These are phyloP conservation scores for Fragilariopsis cylindrus DNA, from an alignment of 108 stramenopile species.

Conservation along the genomic window DNA sequence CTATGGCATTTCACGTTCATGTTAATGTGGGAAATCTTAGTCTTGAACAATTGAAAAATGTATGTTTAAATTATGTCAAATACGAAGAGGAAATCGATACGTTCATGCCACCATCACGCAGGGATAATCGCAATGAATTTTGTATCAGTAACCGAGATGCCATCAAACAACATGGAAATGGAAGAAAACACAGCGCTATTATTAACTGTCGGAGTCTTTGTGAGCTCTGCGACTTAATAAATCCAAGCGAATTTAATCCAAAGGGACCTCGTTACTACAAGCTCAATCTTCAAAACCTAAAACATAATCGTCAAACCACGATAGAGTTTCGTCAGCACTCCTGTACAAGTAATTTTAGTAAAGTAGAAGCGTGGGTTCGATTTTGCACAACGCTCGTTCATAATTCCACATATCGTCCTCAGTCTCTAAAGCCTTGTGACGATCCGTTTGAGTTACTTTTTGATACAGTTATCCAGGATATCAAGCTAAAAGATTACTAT, in stretches of 20 bases:
- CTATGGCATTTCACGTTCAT: constrained; percentile 62
- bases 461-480: constrained; percentile 6
- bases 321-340: constrained; percentile 76
- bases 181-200: constrained; percentile 35
- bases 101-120: constrained; percentile 58
- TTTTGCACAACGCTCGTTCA: constrained; percentile 46
- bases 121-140: constrained; percentile 22
- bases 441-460: neutral
- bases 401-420: constrained; percentile 27
- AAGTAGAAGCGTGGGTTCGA: constrained; percentile 56
- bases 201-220: constrained; percentile 25
- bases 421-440: constrained; percentile 4
- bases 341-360: constrained; percentile 44
- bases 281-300: constrained; percentile 61
- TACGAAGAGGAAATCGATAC: constrained; percentile 67
- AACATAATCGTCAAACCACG: constrained; percentile 44
- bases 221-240: constrained; percentile 33
- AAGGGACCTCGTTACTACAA: constrained; percentile 49
- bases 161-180: constrained; percentile 33
- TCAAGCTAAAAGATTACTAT: constrained; percentile 6
- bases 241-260: neutral
- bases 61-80: constrained; percentile 69
- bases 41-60: constrained; percentile 45
- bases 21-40: constrained; percentile 43
- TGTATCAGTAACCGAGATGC: constrained; percentile 47